Evolutionary conservation across 805 yeast species (phyloP).

Genomic region (Candida maesae): DNA sequence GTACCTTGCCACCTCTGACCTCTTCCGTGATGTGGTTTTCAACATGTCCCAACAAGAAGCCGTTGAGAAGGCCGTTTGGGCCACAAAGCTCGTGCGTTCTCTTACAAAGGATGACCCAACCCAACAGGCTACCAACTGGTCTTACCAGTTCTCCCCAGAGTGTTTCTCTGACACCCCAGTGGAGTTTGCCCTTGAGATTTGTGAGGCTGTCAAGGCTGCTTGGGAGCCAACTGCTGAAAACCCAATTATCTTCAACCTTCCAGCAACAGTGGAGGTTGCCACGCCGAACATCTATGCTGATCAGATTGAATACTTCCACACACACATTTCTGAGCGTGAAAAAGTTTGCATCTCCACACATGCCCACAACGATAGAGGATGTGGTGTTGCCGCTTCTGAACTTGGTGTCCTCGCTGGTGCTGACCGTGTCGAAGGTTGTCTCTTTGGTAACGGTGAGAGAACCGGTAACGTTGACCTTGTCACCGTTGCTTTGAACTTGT

Average conservation of each 20-base stretch:
- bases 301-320: conserved; percentile 72
- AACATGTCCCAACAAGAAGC: conserved; percentile 70
- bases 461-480: conserved; percentile 80
- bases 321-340: conserved; percentile 65
- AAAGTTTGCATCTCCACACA: conserved; percentile 68
- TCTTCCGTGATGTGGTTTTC: conserved; percentile 72
- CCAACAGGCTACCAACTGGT: conserved; percentile 61
- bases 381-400: conserved; percentile 82
- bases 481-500: conserved; percentile 72
- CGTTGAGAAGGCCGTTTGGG: conserved; percentile 62
- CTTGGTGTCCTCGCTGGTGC: conserved; percentile 79
- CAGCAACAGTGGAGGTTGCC: conserved; percentile 79
- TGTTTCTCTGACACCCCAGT: conserved; percentile 72
- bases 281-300: conserved; percentile 76
- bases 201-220: conserved; percentile 74
- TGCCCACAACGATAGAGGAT: conserved; percentile 78
- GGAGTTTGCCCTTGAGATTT: conserved; percentile 69
- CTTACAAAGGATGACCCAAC: conserved; percentile 72
- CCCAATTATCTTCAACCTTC: conserved; percentile 74
- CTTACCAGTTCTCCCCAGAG: conserved; percentile 75
- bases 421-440: conserved; percentile 80
- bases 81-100: conserved; percentile 62
- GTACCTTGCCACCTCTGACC: conserved; percentile 72
- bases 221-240: conserved; percentile 77
- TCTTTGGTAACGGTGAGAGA: conserved; percentile 82